These are phyloP conservation scores for Monarda citriodora DNA, from an alignment of 305 asterid species.

Conservation along the genomic window DNA sequence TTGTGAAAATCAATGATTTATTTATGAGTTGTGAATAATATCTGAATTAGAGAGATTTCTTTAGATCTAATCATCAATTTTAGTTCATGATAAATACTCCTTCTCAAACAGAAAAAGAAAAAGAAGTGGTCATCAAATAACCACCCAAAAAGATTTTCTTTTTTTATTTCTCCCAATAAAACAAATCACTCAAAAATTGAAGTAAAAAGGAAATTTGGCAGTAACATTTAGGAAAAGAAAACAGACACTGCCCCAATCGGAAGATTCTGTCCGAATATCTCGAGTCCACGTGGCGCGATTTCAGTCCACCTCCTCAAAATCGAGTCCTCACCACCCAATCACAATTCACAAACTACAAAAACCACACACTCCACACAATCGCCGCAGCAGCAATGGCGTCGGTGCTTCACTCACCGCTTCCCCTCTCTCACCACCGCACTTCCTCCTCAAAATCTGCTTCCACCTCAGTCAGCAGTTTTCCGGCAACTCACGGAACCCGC, in stretches of 20 bases:
- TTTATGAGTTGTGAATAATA: no score
- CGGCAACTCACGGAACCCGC: slow-evolving; percentile 13
- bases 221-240: neutral
- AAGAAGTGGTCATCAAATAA: no score
- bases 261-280: slow-evolving; percentile 1
- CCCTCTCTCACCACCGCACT: slow-evolving; percentile 34
- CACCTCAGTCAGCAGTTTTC: slow-evolving; percentile 7
- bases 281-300: slow-evolving; percentile 22
- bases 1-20: no score
- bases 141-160: no score
- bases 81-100: no score
- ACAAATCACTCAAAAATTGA: no score
- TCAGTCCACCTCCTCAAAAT: slow-evolving; percentile 5
- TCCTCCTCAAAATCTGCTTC: slow-evolving; percentile 27
- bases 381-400: slow-evolving; percentile 51
- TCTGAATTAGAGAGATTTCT: no score
- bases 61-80: no score
- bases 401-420: slow-evolving; percentile 38
- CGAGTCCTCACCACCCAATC: slow-evolving; percentile 32
- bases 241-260: neutral
- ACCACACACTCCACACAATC: neutral
- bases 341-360: neutral
- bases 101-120: no score
- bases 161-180: no score
- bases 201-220: no score